phyloP scores from a whole-genome alignment of 441 rosid species.

The Macaranga tanarius region DNA sequence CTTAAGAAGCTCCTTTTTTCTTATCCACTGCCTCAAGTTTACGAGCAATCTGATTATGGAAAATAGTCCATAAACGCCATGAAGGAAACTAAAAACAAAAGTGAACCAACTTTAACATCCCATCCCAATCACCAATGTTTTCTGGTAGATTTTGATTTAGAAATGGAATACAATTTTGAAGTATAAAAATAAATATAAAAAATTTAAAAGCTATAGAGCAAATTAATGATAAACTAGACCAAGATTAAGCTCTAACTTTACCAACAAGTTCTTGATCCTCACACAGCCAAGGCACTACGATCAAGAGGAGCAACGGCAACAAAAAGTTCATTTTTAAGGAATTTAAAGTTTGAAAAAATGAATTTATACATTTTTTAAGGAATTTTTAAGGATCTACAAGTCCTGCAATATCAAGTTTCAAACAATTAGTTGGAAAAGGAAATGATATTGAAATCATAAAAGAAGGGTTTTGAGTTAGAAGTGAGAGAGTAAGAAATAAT shows the following conservation, averaged over 20 bases:
- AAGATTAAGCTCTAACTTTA: slow-evolving; percentile 28
- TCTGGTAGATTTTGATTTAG: not conserved
- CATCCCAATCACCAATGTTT: not conserved
- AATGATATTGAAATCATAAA: too few species aligned
- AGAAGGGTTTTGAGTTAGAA: too few species aligned
- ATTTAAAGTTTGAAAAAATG: too few species aligned
- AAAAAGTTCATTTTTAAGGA: too few species aligned
- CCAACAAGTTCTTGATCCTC: slow-evolving; percentile 34
- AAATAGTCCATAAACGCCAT: not conserved
- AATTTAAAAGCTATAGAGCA: not conserved
- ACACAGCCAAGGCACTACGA: slow-evolving; percentile 35
- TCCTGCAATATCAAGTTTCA: too few species aligned
- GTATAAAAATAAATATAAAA: not conserved
- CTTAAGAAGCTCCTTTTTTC: slow-evolving; percentile 45
- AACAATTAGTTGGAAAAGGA: too few species aligned
- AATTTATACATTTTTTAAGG: too few species aligned
- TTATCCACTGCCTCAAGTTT: slow-evolving; percentile 39
- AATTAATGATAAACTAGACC: not conserved
- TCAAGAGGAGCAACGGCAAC: too few species aligned
- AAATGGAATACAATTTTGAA: not conserved
- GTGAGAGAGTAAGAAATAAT: too few species aligned
- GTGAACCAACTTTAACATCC: not conserved
- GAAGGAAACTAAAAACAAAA: not conserved
- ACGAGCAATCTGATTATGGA: slow-evolving; percentile 30
- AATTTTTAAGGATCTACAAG: too few species aligned